phyloP scores from a whole-genome alignment of 2,329 filamentous ascomycete genomes.

The Calonectria leucothoes region DNA sequence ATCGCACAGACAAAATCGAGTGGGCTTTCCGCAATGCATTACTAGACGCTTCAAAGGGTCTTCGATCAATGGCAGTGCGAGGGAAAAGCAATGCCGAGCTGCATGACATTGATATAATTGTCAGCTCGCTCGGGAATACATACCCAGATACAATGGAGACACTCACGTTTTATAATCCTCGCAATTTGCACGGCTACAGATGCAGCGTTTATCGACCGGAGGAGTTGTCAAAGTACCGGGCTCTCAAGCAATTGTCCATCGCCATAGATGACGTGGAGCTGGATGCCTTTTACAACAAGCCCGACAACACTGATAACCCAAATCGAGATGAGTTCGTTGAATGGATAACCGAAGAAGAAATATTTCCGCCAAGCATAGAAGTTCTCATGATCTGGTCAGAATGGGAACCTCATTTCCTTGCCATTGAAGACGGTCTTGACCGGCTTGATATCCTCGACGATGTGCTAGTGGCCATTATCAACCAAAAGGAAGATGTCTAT shows the following conservation, averaged over 20 bases:
- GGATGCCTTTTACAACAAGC: not conserved
- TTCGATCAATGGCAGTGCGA: conserved; percentile 14
- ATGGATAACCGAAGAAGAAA: not conserved
- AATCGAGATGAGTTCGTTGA: not conserved
- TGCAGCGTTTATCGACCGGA: not conserved
- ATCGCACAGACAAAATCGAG: not conserved
- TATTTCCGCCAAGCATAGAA: conserved; percentile 14
- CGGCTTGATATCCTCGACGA: conserved; percentile 7
- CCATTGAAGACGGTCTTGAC: not conserved
- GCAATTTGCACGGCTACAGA: not conserved
- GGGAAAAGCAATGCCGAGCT: not conserved
- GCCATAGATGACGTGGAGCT: not conserved
- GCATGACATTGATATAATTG: not conserved
- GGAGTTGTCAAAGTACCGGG: accelerated
- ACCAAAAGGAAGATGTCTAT: not conserved
- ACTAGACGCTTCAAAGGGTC: not conserved
- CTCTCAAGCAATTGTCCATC: conserved; percentile 12
- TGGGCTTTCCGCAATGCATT: not conserved
- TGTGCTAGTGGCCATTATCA: conserved; percentile 15
- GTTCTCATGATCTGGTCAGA: conserved; percentile 20
- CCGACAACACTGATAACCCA: accelerated
- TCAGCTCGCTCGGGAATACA: accelerated
- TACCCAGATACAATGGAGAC: not conserved
- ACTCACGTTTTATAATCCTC: conserved; percentile 21
- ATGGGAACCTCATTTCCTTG: accelerated